A percentile compares a stretch with the other conserved stretches of the same genome.
Evolutionary conservation across 371 early-diverging fungal species (phyloP).

Genomic region (Gilbertella persicaria): DNA sequence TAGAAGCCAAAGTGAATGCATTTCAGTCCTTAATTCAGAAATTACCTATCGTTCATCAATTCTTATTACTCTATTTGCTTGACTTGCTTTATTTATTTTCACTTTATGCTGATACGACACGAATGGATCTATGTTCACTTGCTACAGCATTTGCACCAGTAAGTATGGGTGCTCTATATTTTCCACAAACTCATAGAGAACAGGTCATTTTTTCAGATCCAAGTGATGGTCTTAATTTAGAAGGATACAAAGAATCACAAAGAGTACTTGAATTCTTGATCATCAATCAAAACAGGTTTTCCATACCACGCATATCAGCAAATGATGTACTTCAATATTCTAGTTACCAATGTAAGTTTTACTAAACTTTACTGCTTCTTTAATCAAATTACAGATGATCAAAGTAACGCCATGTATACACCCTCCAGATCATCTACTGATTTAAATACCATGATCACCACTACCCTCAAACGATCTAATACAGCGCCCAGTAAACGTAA

Average conservation of each 20-base stretch:
- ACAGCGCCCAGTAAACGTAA: constrained; percentile 26
- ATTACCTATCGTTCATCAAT: constrained; percentile 57
- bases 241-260: constrained; percentile 60
- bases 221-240: constrained; percentile 54
- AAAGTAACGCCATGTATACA: too few relatives aligned
- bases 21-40: constrained; percentile 55
- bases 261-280: constrained; percentile 60
- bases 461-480: constrained; percentile 17
- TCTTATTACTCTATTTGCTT: constrained; percentile 59
- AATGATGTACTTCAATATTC: neutral
- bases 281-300: constrained; percentile 39
- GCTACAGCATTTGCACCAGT: constrained; percentile 68
- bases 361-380: neutral
- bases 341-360: too few relatives aligned
- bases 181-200: constrained; percentile 5
- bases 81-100: constrained; percentile 60
- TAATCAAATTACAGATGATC: neutral
- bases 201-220: constrained; percentile 60
- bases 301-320: constrained; percentile 20
- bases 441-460: neutral
- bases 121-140: constrained; percentile 59
- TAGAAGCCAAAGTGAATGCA: constrained; percentile 46
- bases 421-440: neutral
- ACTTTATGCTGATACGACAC: constrained; percentile 45
- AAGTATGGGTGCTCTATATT: constrained; percentile 4